Evolutionary conservation across 495 filamentous ascomycete species (phyloP).

Genomic region (Penicillium taxi): DNA sequence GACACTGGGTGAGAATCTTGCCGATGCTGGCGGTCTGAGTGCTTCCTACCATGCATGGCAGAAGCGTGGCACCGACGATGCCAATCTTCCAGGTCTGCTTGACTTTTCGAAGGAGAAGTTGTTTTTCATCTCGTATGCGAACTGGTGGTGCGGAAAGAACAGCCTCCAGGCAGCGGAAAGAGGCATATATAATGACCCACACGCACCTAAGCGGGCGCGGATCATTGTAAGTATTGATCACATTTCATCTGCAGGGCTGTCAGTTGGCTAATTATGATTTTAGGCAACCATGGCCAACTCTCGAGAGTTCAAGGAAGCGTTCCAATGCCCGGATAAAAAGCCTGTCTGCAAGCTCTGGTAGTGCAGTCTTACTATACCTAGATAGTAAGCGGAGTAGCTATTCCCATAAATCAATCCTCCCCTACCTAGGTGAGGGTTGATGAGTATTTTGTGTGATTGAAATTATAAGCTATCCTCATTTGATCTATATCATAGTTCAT

Average conservation of each 20-base stretch:
- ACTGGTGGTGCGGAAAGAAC: conserved; percentile 61
- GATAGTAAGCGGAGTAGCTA: too few relatives aligned
- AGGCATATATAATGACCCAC: conserved; percentile 53
- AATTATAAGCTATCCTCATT: too few relatives aligned
- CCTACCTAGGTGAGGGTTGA: too few relatives aligned
- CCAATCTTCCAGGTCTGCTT: conserved; percentile 55
- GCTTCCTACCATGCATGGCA: conserved; percentile 64
- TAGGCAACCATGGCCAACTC: conserved; percentile 60
- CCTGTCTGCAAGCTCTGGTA: conserved; percentile 67
- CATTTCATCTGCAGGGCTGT: not conserved
- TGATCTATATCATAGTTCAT: too few relatives aligned
- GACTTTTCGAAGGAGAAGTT: conserved; percentile 62
- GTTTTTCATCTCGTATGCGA: conserved; percentile 61
- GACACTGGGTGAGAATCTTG: conserved; percentile 69
- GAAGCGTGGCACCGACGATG: conserved; percentile 44
- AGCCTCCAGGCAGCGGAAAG: conserved; percentile 49
- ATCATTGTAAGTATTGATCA: conserved; percentile 42
- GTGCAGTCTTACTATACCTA: too few relatives aligned
- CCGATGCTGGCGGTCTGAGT: conserved; percentile 62
- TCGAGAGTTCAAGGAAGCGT: conserved; percentile 57
- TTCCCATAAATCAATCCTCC: too few relatives aligned
- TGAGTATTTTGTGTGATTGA: too few relatives aligned
- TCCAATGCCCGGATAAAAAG: conserved; percentile 54
- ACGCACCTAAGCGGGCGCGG: conserved; percentile 53
- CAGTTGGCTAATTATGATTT: conserved; percentile 7